A percentile compares a stretch with the other conserved stretches of the same genome.
phyloP scores from a whole-genome alignment of 805 yeast species.

The Candida vaughaniae region DNA sequence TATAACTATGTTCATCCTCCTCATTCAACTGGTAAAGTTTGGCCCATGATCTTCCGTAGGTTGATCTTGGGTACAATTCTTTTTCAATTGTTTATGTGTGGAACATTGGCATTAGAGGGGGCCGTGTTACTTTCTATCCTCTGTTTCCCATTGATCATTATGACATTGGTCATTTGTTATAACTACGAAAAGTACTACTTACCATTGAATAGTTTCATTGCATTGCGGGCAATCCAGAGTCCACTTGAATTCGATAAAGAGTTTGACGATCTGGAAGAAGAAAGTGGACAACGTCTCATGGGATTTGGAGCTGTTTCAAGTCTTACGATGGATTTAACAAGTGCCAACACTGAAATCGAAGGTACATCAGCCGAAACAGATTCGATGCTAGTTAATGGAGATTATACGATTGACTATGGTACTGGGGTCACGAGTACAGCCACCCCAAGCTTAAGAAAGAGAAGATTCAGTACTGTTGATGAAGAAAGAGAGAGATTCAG shows the following conservation, averaged over 20 bases:
- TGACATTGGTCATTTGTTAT: conserved; percentile 45
- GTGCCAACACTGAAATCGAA: not conserved
- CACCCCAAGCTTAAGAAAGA: conserved; percentile 15
- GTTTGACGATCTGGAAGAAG: conserved; percentile 27
- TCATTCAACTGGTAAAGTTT: conserved; percentile 64
- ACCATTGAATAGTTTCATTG: conserved; percentile 56
- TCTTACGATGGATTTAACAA: not conserved
- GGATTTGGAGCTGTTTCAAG: not conserved
- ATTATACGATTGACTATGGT: conserved; percentile 13
- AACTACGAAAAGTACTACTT: conserved; percentile 54
- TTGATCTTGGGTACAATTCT: conserved; percentile 54
- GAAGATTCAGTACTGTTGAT: conserved; percentile 52
- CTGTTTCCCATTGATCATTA: conserved; percentile 48
- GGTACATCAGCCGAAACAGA: conserved; percentile 5
- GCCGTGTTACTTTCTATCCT: conserved; percentile 50
- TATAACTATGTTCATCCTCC: conserved; percentile 64
- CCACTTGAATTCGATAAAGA: conserved; percentile 41
- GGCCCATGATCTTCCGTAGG: conserved; percentile 63
- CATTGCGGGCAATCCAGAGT: conserved; percentile 55
- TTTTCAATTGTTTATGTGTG: conserved; percentile 63
- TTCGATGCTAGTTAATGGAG: conserved; percentile 21
- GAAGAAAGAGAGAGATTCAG: conserved; percentile 54
- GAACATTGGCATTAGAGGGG: conserved; percentile 60
- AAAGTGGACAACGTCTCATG: not conserved
- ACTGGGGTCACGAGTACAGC: conserved; percentile 1